A percentile compares a stretch with the other conserved stretches of the same genome.
Evolutionary conservation across 1,139 yeast species (phyloP).

Genomic region (Blastobotrys raffinosifermentans): DNA sequence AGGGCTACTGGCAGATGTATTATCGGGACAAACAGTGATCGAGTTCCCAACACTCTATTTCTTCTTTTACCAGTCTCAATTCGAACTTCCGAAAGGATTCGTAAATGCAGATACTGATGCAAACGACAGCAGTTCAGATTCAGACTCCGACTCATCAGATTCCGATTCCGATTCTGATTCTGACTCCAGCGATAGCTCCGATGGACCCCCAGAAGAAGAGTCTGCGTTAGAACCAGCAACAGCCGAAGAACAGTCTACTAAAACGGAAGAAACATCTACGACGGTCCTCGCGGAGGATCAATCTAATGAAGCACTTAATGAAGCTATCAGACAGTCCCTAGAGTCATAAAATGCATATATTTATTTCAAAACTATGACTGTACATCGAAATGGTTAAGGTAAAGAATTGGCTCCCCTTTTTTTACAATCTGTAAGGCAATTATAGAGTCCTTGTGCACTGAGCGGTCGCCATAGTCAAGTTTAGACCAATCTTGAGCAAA

Average conservation of each 20-base stretch:
- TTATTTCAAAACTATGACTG: neutral
- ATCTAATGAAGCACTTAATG: conserved; percentile 4
- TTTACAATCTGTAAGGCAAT: neutral
- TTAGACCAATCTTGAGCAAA: neutral
- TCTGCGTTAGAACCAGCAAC: conserved; percentile 7
- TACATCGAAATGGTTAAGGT: conserved; percentile 9
- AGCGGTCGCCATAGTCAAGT: conserved; percentile 13
- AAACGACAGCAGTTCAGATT: conserved; percentile 12
- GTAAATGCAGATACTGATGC: conserved; percentile 25
- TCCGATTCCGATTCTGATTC: conserved; percentile 7
- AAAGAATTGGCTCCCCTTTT: conserved; percentile 8
- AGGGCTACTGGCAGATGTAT: conserved; percentile 38
- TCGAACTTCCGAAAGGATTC: neutral
- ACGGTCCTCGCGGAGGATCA: conserved; percentile 7
- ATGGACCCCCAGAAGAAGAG: neutral
- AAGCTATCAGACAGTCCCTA: conserved; percentile 1
- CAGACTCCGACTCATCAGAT: conserved; percentile 6
- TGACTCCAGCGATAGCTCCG: conserved; percentile 5
- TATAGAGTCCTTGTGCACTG: conserved; percentile 4
- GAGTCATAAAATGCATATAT: conserved; percentile 1
- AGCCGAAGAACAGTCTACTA: conserved; percentile 1
- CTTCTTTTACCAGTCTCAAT: conserved; percentile 19
- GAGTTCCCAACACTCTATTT: conserved; percentile 64
- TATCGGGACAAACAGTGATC: conserved; percentile 55
- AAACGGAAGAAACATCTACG: conserved; percentile 8